phyloP scores from a whole-genome alignment of 208 protist species.

The Kentomonas sorsogonicus region DNA sequence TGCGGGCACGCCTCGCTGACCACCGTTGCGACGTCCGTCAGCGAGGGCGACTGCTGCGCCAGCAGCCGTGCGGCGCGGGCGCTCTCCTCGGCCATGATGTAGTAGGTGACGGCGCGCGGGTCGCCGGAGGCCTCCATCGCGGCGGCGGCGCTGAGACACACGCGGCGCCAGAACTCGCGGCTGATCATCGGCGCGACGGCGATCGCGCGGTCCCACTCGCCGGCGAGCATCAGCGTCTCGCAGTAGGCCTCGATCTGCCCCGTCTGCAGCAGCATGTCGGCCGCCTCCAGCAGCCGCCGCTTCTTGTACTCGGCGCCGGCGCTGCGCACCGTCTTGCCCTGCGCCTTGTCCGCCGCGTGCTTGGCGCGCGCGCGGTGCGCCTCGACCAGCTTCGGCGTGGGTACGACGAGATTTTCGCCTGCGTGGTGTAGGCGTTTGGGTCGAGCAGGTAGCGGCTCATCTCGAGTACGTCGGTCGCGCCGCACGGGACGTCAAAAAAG shows the following conservation, averaged over 20 bases:
- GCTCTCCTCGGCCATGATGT: constrained; percentile 76
- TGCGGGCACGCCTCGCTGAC: constrained; percentile 69
- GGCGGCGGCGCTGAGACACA: constrained; percentile 59
- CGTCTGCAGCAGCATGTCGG: constrained; percentile 55
- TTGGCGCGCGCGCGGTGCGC: constrained; percentile 33
- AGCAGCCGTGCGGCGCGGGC: constrained; percentile 51
- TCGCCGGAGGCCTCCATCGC: constrained; percentile 67
- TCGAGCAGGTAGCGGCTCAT: constrained; percentile 37
- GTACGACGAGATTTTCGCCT: constrained; percentile 40
- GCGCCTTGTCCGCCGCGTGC: constrained; percentile 56
- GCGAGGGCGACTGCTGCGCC: constrained; percentile 25
- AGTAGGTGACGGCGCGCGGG: constrained; percentile 56
- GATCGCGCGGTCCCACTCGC: constrained; percentile 88
- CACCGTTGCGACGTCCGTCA: constrained; percentile 50
- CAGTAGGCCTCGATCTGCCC: constrained; percentile 82
- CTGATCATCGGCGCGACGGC: constrained; percentile 80
- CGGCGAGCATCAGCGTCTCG: constrained; percentile 72
- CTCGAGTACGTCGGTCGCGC: constrained; percentile 54
- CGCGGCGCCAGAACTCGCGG: constrained; percentile 77
- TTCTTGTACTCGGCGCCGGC: constrained; percentile 53
- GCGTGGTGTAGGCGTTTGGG: constrained; percentile 25
- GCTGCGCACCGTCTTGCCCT: constrained; percentile 50
- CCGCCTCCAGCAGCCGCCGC: constrained; percentile 61
- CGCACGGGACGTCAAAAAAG: constrained; percentile 82
- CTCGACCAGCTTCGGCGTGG: constrained; percentile 40